phyloP scores from a whole-genome alignment of 257 asterid genomes.

The Echium plantagineum region DNA sequence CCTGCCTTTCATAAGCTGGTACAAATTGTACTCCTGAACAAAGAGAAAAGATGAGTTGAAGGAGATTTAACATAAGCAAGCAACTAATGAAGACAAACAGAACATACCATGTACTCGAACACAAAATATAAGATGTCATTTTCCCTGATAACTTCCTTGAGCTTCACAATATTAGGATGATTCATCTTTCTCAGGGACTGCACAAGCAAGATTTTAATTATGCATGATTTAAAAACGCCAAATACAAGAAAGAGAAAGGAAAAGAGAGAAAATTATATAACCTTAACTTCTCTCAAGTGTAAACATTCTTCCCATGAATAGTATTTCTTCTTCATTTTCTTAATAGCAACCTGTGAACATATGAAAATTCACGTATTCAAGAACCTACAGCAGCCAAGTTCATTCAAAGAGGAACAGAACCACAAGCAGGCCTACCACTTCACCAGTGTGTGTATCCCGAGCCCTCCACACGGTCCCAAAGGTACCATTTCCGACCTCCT shows the following conservation, averaged over 20 bases:
- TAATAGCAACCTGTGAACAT: conserved; percentile 65
- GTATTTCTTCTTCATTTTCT: conserved; percentile 86
- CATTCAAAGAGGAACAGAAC: neutral
- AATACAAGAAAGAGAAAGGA: neutral
- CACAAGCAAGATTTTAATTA: conserved; percentile 8
- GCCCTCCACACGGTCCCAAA: conserved; percentile 98
- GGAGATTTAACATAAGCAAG: neutral
- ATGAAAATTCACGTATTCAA: neutral
- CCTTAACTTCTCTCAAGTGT: conserved; percentile 95
- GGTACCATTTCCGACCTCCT: conserved; percentile 95
- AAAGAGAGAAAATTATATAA: conserved; percentile 11
- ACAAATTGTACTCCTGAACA: conserved; percentile 70
- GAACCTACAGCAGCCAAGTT: neutral
- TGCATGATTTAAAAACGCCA: neutral
- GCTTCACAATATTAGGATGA: conserved; percentile 88
- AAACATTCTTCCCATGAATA: conserved; percentile 98
- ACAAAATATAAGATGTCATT: conserved; percentile 72
- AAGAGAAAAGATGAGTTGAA: conserved; percentile 3
- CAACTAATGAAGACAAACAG: neutral
- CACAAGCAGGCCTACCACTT: conserved; percentile 55
- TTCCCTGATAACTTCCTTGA: conserved; percentile 91
- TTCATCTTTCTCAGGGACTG: conserved; percentile 93
- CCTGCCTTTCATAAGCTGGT: conserved; percentile 88
- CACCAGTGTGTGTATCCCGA: conserved; percentile 77
- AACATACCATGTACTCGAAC: conserved; percentile 73